phyloP scores from a whole-genome alignment of 2,329 filamentous ascomycete species.

The Lecanicillium sp. region DNA sequence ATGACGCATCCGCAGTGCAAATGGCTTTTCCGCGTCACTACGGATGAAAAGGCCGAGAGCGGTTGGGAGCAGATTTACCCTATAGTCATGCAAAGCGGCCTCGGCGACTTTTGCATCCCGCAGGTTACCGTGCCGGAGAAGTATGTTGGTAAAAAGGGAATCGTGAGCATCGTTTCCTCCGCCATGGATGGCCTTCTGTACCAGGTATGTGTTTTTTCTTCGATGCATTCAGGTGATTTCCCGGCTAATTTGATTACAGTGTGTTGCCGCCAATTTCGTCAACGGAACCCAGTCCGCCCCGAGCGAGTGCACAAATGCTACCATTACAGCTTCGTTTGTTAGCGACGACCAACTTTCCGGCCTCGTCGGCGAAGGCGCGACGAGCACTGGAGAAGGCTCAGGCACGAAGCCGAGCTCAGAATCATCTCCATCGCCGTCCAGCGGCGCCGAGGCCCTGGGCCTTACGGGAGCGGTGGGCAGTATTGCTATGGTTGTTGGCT shows the following conservation, averaged over 20 bases:
- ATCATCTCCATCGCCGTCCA: neutral
- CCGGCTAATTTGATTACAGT: constrained; percentile 31
- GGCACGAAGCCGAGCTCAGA: too few relatives aligned
- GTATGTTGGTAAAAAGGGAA: constrained; percentile 47
- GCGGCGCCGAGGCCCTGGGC: neutral
- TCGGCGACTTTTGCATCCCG: constrained; percentile 47
- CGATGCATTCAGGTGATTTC: neutral
- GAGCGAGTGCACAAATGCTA: constrained; percentile 27
- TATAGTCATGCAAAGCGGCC: constrained; percentile 45
- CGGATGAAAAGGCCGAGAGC: constrained; percentile 35
- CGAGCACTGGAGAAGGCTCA: too few relatives aligned
- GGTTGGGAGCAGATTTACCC: constrained; percentile 50
- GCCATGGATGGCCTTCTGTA: constrained; percentile 50
- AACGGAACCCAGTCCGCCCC: constrained; percentile 24
- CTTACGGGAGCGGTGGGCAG: too few relatives aligned
- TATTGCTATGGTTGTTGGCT: too few relatives aligned
- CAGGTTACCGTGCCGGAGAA: constrained; percentile 37
- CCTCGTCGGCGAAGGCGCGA: constrained; percentile 18
- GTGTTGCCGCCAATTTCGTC: constrained; percentile 49
- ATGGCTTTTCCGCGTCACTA: constrained; percentile 52
- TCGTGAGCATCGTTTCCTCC: constrained; percentile 43
- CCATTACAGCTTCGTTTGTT: constrained; percentile 22
- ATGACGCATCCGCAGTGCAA: constrained; percentile 44
- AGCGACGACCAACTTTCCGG: constrained; percentile 25
- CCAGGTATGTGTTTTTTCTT: constrained; percentile 34